These are phyloP conservation scores for Sophora flavescens DNA, from an alignment of 306 rosid species.

Conservation along the genomic window DNA sequence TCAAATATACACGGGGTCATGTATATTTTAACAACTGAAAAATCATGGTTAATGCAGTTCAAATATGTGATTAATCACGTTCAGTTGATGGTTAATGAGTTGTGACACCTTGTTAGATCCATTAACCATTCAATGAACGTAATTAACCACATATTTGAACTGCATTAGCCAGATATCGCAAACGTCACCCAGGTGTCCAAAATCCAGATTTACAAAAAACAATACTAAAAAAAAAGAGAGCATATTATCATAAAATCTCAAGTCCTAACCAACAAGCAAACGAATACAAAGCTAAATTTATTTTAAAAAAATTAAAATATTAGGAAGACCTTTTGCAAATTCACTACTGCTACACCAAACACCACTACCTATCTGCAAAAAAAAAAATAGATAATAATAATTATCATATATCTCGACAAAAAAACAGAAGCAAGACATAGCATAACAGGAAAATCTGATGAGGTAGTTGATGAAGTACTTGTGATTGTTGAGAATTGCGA, in stretches of 20 bases:
- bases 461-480: constrained; percentile 22
- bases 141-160: too few relatives aligned
- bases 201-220: too few relatives aligned
- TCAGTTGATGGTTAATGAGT: too few relatives aligned
- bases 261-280: not conserved
- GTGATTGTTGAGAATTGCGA: constrained; percentile 32
- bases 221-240: too few relatives aligned
- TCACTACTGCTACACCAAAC: constrained; percentile 48
- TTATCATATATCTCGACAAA: not conserved
- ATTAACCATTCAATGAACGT: too few relatives aligned
- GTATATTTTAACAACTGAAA: too few relatives aligned
- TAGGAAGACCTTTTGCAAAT: constrained; percentile 54
- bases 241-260: not conserved
- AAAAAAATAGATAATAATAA: constrained; percentile 23
- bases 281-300: not conserved
- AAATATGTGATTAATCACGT: too few relatives aligned
- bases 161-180: too few relatives aligned
- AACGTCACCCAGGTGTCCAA: too few relatives aligned
- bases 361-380: constrained; percentile 63
- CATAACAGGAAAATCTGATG: not conserved
- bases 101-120: too few relatives aligned
- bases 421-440: not conserved
- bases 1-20: too few relatives aligned
- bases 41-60: too few relatives aligned
- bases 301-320: not conserved